These are phyloP conservation scores for Salix suchowensis DNA, from an alignment of 345 rosid genomes.

Conservation along the genomic window DNA sequence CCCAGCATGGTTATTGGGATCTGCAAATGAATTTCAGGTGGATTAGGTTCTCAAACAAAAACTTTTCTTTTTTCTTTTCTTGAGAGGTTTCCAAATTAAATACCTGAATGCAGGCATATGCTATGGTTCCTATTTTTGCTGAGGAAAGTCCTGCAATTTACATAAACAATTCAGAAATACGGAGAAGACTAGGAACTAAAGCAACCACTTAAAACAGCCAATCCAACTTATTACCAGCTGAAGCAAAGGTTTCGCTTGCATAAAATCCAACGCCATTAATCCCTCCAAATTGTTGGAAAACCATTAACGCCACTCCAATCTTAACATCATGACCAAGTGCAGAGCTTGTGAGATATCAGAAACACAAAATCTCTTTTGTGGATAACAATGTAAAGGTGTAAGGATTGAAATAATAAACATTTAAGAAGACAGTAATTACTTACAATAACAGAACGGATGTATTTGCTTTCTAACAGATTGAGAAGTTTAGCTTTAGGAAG, in stretches of 20 bases:
- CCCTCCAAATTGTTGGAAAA: slow-evolving; percentile 80
- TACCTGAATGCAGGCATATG: slow-evolving; percentile 82
- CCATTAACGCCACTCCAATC: slow-evolving; percentile 89
- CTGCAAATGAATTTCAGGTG: slow-evolving; percentile 25
- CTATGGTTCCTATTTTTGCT: slow-evolving; percentile 68
- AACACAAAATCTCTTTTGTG: background rate
- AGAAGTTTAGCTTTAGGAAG: slow-evolving; percentile 60
- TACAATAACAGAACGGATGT: slow-evolving; percentile 62
- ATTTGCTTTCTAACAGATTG: slow-evolving; percentile 60
- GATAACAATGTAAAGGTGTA: background rate
- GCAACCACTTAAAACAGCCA: background rate
- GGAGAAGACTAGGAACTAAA: background rate
- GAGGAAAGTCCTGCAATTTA: slow-evolving; percentile 63
- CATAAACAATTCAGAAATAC: background rate
- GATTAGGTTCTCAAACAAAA: background rate
- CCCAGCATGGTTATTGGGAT: slow-evolving; percentile 78
- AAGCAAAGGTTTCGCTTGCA: slow-evolving; percentile 75
- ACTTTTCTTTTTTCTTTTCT: background rate
- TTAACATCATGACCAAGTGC: slow-evolving; percentile 18
- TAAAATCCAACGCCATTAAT: slow-evolving; percentile 80
- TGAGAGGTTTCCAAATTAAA: background rate
- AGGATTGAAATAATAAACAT: background rate
- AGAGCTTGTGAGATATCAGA: background rate
- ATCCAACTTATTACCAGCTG: slow-evolving; percentile 54
- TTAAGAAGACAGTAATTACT: slow-evolving; percentile 18